Evolutionary conservation across 2,329 filamentous ascomycete genomes (phyloP).

Genomic region (Scedosporium boydii): DNA sequence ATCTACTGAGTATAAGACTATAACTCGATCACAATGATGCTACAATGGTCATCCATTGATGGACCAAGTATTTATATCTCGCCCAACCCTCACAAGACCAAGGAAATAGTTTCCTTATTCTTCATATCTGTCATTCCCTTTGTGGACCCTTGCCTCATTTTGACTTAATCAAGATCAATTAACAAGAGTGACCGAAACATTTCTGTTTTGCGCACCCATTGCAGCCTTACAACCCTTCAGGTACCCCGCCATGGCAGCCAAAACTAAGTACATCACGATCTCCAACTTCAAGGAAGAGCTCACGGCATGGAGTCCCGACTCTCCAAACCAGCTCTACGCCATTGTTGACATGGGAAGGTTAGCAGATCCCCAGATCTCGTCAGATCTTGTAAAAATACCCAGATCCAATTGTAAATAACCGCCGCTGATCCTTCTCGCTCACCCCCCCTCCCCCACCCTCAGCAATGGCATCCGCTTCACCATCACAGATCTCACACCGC

Average conservation of each 20-base stretch:
- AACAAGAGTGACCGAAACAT: background rate
- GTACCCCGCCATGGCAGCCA: constrained; percentile 16
- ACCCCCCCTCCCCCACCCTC: background rate
- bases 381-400: background rate
- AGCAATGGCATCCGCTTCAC: constrained; percentile 93
- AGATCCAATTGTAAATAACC: constrained; percentile 3
- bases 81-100: no score
- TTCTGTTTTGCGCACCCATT: background rate
- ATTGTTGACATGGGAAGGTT: constrained; percentile 54
- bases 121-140: no score
- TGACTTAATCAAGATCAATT: no score
- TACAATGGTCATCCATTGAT: no score
- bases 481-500: constrained; percentile 69
- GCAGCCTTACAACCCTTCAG: background rate
- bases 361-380: background rate
- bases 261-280: constrained; percentile 36
- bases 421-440: background rate
- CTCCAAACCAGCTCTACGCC: constrained; percentile 41
- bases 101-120: no score
- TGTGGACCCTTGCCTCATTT: no score
- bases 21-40: no score
- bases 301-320: constrained; percentile 36
- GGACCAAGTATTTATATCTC: no score
- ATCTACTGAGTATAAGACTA: no score
- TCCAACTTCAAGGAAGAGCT: constrained; percentile 40